Percentiles rank a stretch among this genome's conserved stretches.
Conservation (phyloP, 352 stramenopile genomes). For the Pythium folliculosum region DNA sequence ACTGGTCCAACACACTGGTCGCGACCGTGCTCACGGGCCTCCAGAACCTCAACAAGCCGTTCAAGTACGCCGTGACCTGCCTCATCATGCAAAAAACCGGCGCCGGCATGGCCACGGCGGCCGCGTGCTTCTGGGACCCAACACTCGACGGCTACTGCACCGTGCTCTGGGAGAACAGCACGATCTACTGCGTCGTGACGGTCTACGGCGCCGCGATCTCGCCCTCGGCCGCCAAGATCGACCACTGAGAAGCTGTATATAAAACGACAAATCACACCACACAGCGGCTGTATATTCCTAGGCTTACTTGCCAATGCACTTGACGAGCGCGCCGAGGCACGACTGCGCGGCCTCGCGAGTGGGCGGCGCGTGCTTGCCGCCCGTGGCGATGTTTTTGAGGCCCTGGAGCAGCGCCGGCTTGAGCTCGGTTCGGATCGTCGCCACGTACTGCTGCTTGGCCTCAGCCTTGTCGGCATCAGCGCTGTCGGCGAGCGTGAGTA, state of each 20-base stretch:
- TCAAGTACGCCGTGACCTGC: slow-evolving; percentile 86
- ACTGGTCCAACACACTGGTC: slow-evolving; percentile 85
- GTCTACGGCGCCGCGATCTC: slow-evolving; percentile 84
- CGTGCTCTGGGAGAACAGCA: slow-evolving; percentile 85
- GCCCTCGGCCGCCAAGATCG: slow-evolving; percentile 71
- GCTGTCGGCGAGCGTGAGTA: slow-evolving; percentile 39
- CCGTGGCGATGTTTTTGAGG: slow-evolving; percentile 34
- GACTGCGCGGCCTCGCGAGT: slow-evolving; percentile 52
- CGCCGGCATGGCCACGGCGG: slow-evolving; percentile 64
- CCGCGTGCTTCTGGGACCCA: slow-evolving; percentile 78
- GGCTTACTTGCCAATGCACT: slow-evolving; percentile 29
- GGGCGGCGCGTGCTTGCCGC: slow-evolving; percentile 21
- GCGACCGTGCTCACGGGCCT: slow-evolving; percentile 75
- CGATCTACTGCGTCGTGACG: slow-evolving; percentile 82
- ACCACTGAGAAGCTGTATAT: slow-evolving; percentile 45
- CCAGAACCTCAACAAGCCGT: slow-evolving; percentile 87
- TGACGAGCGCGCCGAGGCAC: slow-evolving; percentile 43
- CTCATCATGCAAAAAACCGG: slow-evolving; percentile 88
- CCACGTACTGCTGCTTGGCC: slow-evolving; percentile 50
- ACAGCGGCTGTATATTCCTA: too few species aligned
- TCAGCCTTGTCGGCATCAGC: slow-evolving; percentile 35
- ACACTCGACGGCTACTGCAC: slow-evolving; percentile 81
- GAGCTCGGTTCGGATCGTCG: slow-evolving; percentile 39
- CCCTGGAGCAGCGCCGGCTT: slow-evolving; percentile 36
- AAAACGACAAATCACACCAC: too few species aligned